These are phyloP conservation scores for Aspergillus cejpii DNA, from an alignment of 2,329 filamentous ascomycete genomes.

Conservation along the genomic window DNA sequence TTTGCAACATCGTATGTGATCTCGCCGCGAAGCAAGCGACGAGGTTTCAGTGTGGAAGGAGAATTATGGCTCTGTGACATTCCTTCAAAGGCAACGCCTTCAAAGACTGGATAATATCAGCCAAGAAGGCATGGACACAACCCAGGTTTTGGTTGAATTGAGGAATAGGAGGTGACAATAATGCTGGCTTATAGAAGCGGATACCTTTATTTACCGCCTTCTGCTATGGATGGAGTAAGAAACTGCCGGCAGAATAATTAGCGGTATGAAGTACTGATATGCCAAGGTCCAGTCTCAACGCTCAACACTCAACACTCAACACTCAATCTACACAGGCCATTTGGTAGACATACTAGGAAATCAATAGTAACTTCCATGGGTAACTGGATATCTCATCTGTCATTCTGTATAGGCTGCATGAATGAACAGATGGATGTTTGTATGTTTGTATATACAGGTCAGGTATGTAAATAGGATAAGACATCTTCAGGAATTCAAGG, in stretches of 20 bases:
- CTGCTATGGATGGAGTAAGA: too few relatives aligned
- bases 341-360: too few relatives aligned
- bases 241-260: too few relatives aligned
- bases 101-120: not conserved
- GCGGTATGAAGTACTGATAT: too few relatives aligned
- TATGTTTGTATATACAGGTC: not conserved
- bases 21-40: constrained; percentile 15
- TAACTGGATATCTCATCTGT: not conserved
- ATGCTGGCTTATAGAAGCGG: too few relatives aligned
- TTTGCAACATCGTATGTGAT: constrained; percentile 21
- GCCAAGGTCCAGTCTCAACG: too few relatives aligned
- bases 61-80: not conserved
- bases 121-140: too few relatives aligned
- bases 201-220: too few relatives aligned
- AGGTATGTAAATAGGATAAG: not conserved
- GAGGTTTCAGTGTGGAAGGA: not conserved
- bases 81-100: not conserved
- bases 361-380: not conserved
- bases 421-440: not conserved
- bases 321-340: too few relatives aligned
- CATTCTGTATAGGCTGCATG: not conserved
- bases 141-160: too few relatives aligned
- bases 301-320: too few relatives aligned
- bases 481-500: not conserved
- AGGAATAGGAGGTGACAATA: too few relatives aligned